phyloP scores from a whole-genome alignment of 2,329 filamentous ascomycete species.

The Gnomoniopsis sp. region DNA sequence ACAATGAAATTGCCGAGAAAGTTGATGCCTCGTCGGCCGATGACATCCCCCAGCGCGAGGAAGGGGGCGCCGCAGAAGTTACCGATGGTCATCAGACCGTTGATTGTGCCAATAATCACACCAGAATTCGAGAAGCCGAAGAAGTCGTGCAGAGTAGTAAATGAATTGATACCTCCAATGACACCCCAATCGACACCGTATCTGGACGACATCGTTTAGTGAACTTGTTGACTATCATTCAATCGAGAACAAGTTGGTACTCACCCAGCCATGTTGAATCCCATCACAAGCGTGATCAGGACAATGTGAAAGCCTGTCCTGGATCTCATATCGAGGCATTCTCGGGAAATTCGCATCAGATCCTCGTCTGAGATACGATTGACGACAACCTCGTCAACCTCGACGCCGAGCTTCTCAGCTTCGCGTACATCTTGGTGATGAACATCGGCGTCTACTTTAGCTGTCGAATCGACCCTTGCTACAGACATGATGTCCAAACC shows the following conservation, averaged over 20 bases:
- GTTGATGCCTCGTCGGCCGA: conserved; percentile 48
- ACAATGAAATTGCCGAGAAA: conserved; percentile 43
- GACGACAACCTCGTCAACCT: conserved; percentile 41
- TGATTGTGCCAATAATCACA: conserved; percentile 38
- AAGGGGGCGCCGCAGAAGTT: conserved; percentile 46
- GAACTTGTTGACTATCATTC: not conserved
- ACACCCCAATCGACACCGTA: conserved; percentile 49
- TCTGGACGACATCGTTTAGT: not conserved
- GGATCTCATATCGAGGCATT: conserved; percentile 38
- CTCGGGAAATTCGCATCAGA: conserved; percentile 36
- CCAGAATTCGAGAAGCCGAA: conserved; percentile 40
- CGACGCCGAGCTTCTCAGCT: conserved; percentile 29
- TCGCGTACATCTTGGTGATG: conserved; percentile 27
- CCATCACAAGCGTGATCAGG: conserved; percentile 41
- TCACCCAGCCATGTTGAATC: conserved; percentile 41
- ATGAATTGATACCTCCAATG: conserved; percentile 43
- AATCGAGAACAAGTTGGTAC: not conserved
- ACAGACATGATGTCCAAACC: conserved; percentile 17
- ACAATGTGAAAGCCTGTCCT: conserved; percentile 37
- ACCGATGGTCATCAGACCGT: conserved; percentile 45
- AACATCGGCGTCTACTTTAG: conserved; percentile 19
- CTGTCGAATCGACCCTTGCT: conserved; percentile 5
- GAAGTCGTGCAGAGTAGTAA: conserved; percentile 38
- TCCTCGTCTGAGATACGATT: conserved; percentile 44
- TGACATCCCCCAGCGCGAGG: conserved; percentile 45